These are phyloP conservation scores for Neltuma alba DNA, from an alignment of 306 rosid genomes.

Conservation along the genomic window DNA sequence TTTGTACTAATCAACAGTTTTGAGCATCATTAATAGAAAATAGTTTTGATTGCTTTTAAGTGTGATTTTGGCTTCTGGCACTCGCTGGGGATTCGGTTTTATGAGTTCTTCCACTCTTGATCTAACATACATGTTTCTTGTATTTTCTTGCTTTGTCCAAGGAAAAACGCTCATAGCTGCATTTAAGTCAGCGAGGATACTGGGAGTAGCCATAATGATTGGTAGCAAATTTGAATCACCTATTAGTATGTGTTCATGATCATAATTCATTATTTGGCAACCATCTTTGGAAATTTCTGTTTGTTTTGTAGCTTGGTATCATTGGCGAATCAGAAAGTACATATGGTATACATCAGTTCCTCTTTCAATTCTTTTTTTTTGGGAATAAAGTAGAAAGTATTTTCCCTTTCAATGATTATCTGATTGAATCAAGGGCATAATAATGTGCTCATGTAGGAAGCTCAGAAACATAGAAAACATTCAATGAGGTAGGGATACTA, in stretches of 20 bases:
- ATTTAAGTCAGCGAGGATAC: background rate
- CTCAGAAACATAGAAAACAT: too few relatives aligned
- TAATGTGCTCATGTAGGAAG: background rate
- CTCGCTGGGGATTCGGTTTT: background rate
- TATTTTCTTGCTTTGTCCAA: background rate
- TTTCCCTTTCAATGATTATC: background rate
- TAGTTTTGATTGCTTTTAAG: conserved; percentile 2
- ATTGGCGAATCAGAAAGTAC: background rate
- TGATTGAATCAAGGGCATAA: background rate
- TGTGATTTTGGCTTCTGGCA: background rate
- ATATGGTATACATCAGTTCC: background rate
- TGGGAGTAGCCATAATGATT: background rate
- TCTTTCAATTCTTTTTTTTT: background rate
- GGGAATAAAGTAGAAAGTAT: too few relatives aligned
- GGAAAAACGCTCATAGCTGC: too few relatives aligned
- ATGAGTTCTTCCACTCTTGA: background rate
- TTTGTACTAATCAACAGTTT: too few relatives aligned
- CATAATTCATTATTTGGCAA: background rate
- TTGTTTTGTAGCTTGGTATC: background rate
- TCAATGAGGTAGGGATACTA: too few relatives aligned
- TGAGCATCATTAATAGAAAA: conserved; percentile 1
- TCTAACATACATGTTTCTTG: background rate
- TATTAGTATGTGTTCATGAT: background rate
- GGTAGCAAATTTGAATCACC: background rate
- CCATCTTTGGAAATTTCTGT: background rate